These are phyloP conservation scores for Mortierella sp. DNA, from an alignment of 371 early-diverging fungal genomes.

Conservation along the genomic window DNA sequence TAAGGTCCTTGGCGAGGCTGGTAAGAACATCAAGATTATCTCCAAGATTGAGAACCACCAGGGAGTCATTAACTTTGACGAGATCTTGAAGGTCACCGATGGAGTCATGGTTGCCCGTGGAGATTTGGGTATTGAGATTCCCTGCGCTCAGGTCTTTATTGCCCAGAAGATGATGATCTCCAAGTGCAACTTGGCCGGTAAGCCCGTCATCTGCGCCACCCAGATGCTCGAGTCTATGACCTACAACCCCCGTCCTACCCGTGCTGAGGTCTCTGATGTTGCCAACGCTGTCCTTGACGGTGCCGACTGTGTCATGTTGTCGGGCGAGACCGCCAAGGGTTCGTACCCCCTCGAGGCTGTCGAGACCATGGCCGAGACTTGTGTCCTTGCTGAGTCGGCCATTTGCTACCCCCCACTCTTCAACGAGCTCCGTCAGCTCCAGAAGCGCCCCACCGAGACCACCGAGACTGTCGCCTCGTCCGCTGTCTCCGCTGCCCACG, in stretches of 20 bases:
- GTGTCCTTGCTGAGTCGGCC: conserved; percentile 82
- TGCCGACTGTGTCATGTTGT: conserved; percentile 99
- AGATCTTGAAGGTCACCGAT: conserved; percentile 95
- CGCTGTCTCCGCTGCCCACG: conserved; percentile 92
- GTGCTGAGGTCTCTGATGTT: conserved; percentile 99
- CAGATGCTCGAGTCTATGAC: conserved; percentile 99
- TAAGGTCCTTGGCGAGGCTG: conserved; percentile 81
- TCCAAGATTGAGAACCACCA: conserved; percentile 97
- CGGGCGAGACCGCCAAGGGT: conserved; percentile 98
- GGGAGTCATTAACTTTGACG: conserved; percentile 98
- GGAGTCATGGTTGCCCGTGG: conserved; percentile 99
- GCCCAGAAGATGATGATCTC: conserved; percentile 98
- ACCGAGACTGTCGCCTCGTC: conserved; percentile 96
- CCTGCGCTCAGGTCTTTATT: conserved; percentile 91
- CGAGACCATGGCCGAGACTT: conserved; percentile 84
- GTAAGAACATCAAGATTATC: conserved; percentile 93
- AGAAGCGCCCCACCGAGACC: conserved; percentile 81
- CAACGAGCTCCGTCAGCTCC: conserved; percentile 84
- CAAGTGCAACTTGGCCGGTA: conserved; percentile 94
- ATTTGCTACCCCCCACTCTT: conserved; percentile 86
- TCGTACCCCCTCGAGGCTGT: conserved; percentile 85
- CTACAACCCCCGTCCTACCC: conserved; percentile 95
- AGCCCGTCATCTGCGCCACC: conserved; percentile 98
- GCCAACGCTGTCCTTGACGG: conserved; percentile 98
- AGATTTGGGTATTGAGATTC: conserved; percentile 98